A percentile compares a stretch with the other conserved stretches of the same genome.
These are phyloP conservation scores for Pyrenochaeta sp. DNA, from an alignment of 2,329 filamentous ascomycete genomes.

Conservation along the genomic window DNA sequence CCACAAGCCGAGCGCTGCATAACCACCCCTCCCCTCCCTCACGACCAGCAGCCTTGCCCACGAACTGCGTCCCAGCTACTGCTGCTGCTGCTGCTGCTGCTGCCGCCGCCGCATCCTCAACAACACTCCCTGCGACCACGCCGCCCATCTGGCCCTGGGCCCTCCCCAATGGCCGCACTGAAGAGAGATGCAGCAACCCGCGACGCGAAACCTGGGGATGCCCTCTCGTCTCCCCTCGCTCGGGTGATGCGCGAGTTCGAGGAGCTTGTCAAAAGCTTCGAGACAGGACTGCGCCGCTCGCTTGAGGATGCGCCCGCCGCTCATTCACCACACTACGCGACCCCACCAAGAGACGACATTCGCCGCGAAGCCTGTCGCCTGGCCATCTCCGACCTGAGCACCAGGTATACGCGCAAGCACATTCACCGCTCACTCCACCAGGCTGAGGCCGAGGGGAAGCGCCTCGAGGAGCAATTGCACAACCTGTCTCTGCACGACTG, in stretches of 20 bases:
- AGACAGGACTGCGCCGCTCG: slow-evolving; percentile 40
- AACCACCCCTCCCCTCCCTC: slow-evolving; percentile 10
- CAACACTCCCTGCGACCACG: slow-evolving; percentile 6
- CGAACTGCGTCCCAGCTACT: slow-evolving; percentile 5
- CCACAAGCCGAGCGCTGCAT: slow-evolving; percentile 9
- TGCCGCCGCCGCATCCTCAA: no score
- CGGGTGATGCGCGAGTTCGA: slow-evolving; percentile 46
- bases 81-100: no score
- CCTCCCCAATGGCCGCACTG: slow-evolving; percentile 38
- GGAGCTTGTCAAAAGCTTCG: slow-evolving; percentile 39
- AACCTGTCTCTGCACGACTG: slow-evolving; percentile 12
- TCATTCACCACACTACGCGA: slow-evolving; percentile 1
- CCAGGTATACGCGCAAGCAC: slow-evolving; percentile 42
- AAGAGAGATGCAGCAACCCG: slow-evolving; percentile 31
- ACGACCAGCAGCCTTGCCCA: not conserved
- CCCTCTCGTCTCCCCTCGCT: slow-evolving; percentile 28
- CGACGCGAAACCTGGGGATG: slow-evolving; percentile 23
- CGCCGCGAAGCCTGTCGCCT: slow-evolving; percentile 43
- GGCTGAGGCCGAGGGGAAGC: slow-evolving; percentile 41
- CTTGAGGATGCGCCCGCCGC: slow-evolving; percentile 22
- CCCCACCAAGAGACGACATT: slow-evolving; percentile 23
- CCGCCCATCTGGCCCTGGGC: slow-evolving; percentile 11
- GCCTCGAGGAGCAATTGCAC: slow-evolving; percentile 42
- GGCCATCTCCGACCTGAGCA: slow-evolving; percentile 43
- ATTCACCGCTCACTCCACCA: slow-evolving; percentile 39